Conservation (phyloP, 495 filamentous ascomycete species). For the Pyrenopolyporus hunteri region DNA sequence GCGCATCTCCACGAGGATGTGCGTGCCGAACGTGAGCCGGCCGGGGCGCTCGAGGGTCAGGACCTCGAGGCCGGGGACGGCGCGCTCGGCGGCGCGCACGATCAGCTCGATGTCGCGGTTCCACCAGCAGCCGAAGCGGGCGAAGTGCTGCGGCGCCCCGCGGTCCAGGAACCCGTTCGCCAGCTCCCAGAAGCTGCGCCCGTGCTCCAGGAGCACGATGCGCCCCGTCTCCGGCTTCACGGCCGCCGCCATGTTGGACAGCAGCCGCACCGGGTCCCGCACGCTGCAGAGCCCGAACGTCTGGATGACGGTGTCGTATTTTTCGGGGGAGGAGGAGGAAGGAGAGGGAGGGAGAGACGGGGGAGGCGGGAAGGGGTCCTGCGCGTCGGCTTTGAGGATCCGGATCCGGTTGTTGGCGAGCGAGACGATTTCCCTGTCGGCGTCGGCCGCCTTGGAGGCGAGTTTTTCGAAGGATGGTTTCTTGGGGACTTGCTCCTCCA, state of each 20-base stretch:
- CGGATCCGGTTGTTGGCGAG: slow-evolving; percentile 45
- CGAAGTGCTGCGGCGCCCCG: slow-evolving; percentile 76
- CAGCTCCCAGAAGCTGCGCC: slow-evolving; percentile 75
- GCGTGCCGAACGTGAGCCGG: slow-evolving; percentile 74
- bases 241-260: slow-evolving; percentile 62
- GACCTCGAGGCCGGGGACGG: slow-evolving; percentile 82
- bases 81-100: slow-evolving; percentile 55
- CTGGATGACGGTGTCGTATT: slow-evolving; percentile 87
- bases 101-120: slow-evolving; percentile 88
- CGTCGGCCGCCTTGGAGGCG: slow-evolving; percentile 23
- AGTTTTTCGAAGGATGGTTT: slow-evolving; percentile 37
- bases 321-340: slow-evolving; percentile 29
- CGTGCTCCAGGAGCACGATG: slow-evolving; percentile 92
- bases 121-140: slow-evolving; percentile 93
- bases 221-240: slow-evolving; percentile 65
- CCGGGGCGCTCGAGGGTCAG: slow-evolving; percentile 67
- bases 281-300: slow-evolving; percentile 95
- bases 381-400: slow-evolving; percentile 50
- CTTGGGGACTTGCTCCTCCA: slow-evolving; percentile 41
- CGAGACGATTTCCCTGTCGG: slow-evolving; percentile 36
- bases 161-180: slow-evolving; percentile 81
- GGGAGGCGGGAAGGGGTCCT: slow-evolving; percentile 37
- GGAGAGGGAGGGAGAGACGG: slow-evolving; percentile 34
- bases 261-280: slow-evolving; percentile 68
- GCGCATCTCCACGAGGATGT: slow-evolving; percentile 51